These are phyloP conservation scores for Phaseolus coccineus DNA, from an alignment of 331 rosid genomes.

Conservation along the genomic window DNA sequence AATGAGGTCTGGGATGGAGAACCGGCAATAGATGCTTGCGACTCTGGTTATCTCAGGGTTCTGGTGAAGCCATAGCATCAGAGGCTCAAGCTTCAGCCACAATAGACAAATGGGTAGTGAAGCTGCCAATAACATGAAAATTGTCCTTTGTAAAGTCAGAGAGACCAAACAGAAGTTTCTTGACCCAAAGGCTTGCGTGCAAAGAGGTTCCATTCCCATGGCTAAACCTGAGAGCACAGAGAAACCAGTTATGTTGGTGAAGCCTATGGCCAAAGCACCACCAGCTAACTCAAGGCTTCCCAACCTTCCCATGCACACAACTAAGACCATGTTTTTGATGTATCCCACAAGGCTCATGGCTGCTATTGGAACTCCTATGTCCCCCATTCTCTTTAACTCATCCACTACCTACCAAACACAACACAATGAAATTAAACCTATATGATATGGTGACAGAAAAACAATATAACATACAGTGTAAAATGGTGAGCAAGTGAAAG, in stretches of 20 bases:
- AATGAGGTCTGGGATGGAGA: constrained; percentile 79
- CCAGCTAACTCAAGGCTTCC: constrained; percentile 91
- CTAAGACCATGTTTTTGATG: constrained; percentile 80
- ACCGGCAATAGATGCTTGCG: constrained; percentile 72
- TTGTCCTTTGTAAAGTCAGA: constrained; percentile 64
- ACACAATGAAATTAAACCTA: not conserved
- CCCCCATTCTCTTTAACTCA: constrained; percentile 68
- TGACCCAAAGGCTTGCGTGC: constrained; percentile 89
- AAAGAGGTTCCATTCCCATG: constrained; percentile 93
- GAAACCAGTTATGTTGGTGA: constrained; percentile 91
- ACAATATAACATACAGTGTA: not conserved
- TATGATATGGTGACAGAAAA: not conserved
- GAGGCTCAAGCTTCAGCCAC: constrained; percentile 76
- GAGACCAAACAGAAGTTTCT: constrained; percentile 59
- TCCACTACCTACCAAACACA: constrained; percentile 59
- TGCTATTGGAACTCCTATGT: constrained; percentile 77
- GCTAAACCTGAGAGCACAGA: constrained; percentile 86
- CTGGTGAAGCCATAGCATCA: constrained; percentile 70
- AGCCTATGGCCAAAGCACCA: constrained; percentile 91
- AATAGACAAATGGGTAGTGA: constrained; percentile 67
- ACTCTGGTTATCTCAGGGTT: constrained; percentile 63
- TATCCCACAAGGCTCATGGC: constrained; percentile 74
- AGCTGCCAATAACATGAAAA: constrained; percentile 60
- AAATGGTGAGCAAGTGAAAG: not conserved
- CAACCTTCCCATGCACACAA: constrained; percentile 91